Conservation (phyloP, 345 rosid species). For the Corchorus olitorius region DNA sequence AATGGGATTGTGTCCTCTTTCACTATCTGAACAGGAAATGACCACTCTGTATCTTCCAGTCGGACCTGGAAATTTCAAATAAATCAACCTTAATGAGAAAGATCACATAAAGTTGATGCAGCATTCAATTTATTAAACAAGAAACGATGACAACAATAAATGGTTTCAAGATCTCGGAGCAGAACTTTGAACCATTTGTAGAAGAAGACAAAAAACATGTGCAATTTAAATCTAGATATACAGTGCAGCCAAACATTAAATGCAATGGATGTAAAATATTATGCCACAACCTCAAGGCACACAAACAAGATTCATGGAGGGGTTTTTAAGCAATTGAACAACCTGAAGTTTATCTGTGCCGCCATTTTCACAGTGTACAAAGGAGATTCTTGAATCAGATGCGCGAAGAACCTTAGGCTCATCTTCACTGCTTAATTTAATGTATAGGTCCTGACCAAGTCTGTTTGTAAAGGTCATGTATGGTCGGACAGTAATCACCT, state of each 20-base stretch:
- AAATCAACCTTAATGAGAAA: slow-evolving; percentile 4
- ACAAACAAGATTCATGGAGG: slow-evolving; percentile 7
- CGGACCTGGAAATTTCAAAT: slow-evolving; percentile 56
- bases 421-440: slow-evolving; percentile 74
- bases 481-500: slow-evolving; percentile 91
- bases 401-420: slow-evolving; percentile 74
- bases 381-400: slow-evolving; percentile 81
- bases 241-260: neutral
- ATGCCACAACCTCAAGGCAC: neutral
- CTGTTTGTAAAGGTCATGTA: slow-evolving; percentile 95
- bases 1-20: slow-evolving; percentile 89
- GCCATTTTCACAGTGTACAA: slow-evolving; percentile 50
- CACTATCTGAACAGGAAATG: slow-evolving; percentile 77
- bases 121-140: neutral
- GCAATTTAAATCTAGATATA: neutral
- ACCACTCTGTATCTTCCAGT: slow-evolving; percentile 84
- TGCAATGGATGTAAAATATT: neutral
- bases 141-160: slow-evolving; percentile 15
- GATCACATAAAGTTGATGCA: neutral
- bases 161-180: neutral
- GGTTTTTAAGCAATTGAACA: slow-evolving; percentile 20
- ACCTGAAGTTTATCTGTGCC: slow-evolving; percentile 88
- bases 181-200: neutral
- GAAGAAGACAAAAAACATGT: neutral
- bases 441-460: slow-evolving; percentile 72